These are phyloP conservation scores for Sporisorium reilianum DNA, from an alignment of 1,284 basidiomycete species.

Conservation along the genomic window DNA sequence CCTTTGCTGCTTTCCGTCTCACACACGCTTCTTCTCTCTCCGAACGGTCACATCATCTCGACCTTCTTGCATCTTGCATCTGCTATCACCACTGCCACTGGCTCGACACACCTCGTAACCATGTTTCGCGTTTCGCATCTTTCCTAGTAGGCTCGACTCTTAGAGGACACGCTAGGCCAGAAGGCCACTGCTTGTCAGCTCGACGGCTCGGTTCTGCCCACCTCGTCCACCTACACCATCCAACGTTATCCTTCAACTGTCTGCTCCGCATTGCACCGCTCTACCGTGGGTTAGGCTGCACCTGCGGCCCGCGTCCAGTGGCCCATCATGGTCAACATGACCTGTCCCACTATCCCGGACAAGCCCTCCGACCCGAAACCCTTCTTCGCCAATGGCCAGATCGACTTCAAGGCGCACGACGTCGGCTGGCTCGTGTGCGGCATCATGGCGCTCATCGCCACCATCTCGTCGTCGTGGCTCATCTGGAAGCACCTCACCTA, in stretches of 20 bases:
- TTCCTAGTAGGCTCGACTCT: not conserved
- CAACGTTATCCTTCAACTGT: not conserved
- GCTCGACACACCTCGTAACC: not conserved
- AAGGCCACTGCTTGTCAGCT: not conserved
- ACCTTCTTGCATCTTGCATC: not conserved
- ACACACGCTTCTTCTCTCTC: not conserved
- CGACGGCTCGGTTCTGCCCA: not conserved
- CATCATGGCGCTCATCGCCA: slow-evolving; percentile 72
- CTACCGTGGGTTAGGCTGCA: not conserved
- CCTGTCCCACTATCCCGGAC: slow-evolving; percentile 49
- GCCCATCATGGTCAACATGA: slow-evolving; percentile 50
- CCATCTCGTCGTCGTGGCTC: slow-evolving; percentile 45
- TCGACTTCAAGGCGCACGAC: slow-evolving; percentile 74
- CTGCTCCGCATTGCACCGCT: too few species aligned
- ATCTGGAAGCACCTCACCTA: slow-evolving; percentile 75
- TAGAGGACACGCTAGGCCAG: not conserved
- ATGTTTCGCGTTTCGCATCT: not conserved
- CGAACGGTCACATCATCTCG: not conserved
- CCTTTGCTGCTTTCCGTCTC: not conserved
- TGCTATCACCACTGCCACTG: not conserved
- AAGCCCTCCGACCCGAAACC: slow-evolving; percentile 68
- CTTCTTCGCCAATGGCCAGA: slow-evolving; percentile 75
- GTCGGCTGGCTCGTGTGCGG: slow-evolving; percentile 81
- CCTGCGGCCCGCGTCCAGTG: not conserved
- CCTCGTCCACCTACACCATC: not conserved